These are phyloP conservation scores for Skeletonema marinoi DNA, from an alignment of 108 stramenopile genomes.

Conservation along the genomic window DNA sequence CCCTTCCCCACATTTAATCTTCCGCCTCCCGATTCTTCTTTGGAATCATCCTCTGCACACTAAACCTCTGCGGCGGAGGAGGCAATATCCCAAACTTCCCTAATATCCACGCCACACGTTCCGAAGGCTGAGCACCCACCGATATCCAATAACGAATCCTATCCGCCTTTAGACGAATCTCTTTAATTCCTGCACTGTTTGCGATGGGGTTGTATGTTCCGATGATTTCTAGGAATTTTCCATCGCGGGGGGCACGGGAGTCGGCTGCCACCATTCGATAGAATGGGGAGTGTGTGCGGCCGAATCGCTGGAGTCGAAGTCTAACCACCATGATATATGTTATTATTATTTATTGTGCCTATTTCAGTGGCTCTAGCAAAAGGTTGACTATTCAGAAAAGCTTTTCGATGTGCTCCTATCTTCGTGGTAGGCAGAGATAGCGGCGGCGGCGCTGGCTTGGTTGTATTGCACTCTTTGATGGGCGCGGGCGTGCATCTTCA, in stretches of 20 bases:
- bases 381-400: no score
- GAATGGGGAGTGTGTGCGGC: slow-evolving; percentile 90
- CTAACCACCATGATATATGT: slow-evolving; percentile 84
- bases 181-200: slow-evolving; percentile 89
- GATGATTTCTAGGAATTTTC: slow-evolving; percentile 87
- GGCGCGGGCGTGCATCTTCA: no score
- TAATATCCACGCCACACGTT: slow-evolving; percentile 94
- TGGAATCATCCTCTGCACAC: slow-evolving; percentile 62
- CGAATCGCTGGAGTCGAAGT: slow-evolving; percentile 96
- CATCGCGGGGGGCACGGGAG: slow-evolving; percentile 90
- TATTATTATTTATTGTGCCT: not conserved
- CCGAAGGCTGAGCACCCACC: slow-evolving; percentile 95
- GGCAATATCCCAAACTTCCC: slow-evolving; percentile 93
- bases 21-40: slow-evolving; percentile 58
- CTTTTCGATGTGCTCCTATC: no score
- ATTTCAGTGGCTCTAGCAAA: no score
- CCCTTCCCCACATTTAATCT: slow-evolving; percentile 12
- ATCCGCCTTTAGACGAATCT: slow-evolving; percentile 95
- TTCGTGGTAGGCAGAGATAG: no score
- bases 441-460: no score
- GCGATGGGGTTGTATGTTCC: slow-evolving; percentile 99
- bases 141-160: slow-evolving; percentile 94
- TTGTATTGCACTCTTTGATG: no score
- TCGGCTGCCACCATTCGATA: slow-evolving; percentile 98
- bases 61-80: slow-evolving; percentile 71